Evolutionary conservation across 345 rosid genomes (phyloP), one percentile per base, ranked within the genome.

Genomic region (Heritiera fomes): DNA sequence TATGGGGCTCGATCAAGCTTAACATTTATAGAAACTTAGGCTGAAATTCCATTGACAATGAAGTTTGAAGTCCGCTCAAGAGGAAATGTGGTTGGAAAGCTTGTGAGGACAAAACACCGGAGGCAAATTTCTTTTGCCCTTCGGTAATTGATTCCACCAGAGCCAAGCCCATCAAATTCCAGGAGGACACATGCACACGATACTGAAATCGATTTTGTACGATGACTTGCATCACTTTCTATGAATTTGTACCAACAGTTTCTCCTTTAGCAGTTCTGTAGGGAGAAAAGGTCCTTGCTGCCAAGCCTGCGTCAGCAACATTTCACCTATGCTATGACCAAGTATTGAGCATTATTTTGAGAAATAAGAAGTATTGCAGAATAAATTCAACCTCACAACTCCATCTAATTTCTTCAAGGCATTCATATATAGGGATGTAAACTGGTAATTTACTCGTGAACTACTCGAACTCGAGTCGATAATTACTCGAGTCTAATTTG

Each of bases 1-100:
- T 94, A 92, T 64, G 98, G 98, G 43, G 98, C 94, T 0, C 94
- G 94, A 82, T 89, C 93, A 63, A 83, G 86, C 77, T 78, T 94
- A 34, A 53, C 78, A 34, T 84, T 84, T 60, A 76, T 90, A 18
- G 88, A 77, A 69, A 87, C 79, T 18, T 90, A 87, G 0, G 85
- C 84, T 41, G 81, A 73, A 43, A 81, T 90, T 75, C 93, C 92
- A 32, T 61, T 89, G 87, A 78, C 77, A 10, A 75, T 94, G 83
- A 83, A 73, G 65, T 86, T 94, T 23, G 95, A 86, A 82, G 77
- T 94, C 75, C 81, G 77, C 53, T 87, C 95, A 1, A 78, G 90
- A 78, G 95, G 94, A 8, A 75, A 94, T 66, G 98, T 92, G 80
- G 94, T 92, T 34, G 97, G 98, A 45, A 92, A 89, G 82, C 78